These are phyloP conservation scores for Sporothrix variecibatus DNA, from an alignment of 2,329 filamentous ascomycete species.

Conservation along the genomic window DNA sequence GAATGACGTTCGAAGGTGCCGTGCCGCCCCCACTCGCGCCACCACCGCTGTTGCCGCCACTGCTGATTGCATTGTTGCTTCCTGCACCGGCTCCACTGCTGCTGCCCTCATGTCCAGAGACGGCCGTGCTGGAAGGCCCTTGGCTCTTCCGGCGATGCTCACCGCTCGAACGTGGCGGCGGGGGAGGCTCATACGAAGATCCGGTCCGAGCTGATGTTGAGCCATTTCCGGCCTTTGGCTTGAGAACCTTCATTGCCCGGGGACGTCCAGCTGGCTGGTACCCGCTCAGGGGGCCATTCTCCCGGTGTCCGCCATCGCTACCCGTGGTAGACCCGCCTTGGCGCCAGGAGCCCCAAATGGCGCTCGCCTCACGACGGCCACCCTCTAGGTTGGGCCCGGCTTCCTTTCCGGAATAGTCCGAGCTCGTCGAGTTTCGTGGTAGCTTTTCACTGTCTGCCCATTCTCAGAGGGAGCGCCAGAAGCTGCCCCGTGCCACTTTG, in stretches of 20 bases:
- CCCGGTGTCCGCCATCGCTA: slow-evolving; percentile 55
- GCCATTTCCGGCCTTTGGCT: slow-evolving; percentile 62
- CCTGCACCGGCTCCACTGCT: not conserved
- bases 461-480: slow-evolving; percentile 47
- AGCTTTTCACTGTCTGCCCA: slow-evolving; percentile 47
- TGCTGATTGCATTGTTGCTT: slow-evolving; percentile 25
- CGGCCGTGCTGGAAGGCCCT: slow-evolving; percentile 30
- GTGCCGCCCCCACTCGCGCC: slow-evolving; percentile 29
- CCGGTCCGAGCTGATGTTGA: slow-evolving; percentile 56
- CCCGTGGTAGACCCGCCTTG: slow-evolving; percentile 53
- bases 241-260: slow-evolving; percentile 87
- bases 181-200: slow-evolving; percentile 54
- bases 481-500: slow-evolving; percentile 37
- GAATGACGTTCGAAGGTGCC: slow-evolving; percentile 36
- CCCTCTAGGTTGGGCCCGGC: slow-evolving; percentile 31
- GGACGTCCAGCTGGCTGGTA: slow-evolving; percentile 69
- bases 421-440: slow-evolving; percentile 33
- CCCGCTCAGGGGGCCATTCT: slow-evolving; percentile 59
- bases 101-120: slow-evolving; percentile 20
- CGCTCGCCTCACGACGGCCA: slow-evolving; percentile 49
- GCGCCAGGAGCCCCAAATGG: slow-evolving; percentile 73
- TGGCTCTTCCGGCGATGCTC: slow-evolving; percentile 60
- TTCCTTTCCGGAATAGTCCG: slow-evolving; percentile 37
- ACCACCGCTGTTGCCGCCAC: slow-evolving; percentile 16
- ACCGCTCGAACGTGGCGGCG: slow-evolving; percentile 47